Percentiles rank a stretch among this genome's conserved stretches.
Evolutionary conservation across 176 grass and related monocot genomes (phyloP).

Genomic region (Bothriochloa decipiens): DNA sequence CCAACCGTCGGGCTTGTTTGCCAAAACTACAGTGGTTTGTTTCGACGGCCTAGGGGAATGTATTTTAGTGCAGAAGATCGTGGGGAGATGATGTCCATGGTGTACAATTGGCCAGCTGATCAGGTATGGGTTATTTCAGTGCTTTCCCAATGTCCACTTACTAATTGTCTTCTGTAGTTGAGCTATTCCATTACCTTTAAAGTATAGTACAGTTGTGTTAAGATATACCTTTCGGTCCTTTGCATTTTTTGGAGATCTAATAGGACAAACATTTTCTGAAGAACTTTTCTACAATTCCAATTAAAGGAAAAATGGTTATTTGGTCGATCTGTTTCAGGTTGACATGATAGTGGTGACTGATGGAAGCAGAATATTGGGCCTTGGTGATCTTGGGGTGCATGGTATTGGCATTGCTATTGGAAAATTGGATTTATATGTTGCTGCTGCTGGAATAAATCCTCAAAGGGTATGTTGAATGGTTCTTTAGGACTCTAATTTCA

Average conservation of each 20-base stretch:
- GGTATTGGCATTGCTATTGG: conserved; percentile 97
- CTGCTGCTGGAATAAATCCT: conserved; percentile 98
- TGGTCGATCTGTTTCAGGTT: conserved; percentile 54
- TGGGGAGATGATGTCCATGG: conserved; percentile 99
- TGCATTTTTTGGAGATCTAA: conserved; percentile 29
- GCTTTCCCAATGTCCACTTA: conserved; percentile 32
- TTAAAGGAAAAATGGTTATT: conserved; percentile 19
- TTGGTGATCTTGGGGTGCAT: conserved; percentile 98
- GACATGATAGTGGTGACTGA: conserved; percentile 99
- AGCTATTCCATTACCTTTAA: conserved; percentile 28
- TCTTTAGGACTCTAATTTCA: conserved; percentile 1
- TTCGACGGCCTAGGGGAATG: conserved; percentile 89
- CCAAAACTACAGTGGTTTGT: conserved; percentile 99
- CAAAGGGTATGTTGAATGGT: conserved; percentile 70
- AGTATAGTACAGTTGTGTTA: conserved; percentile 11
- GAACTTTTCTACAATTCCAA: conserved; percentile 29
- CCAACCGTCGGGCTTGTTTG: conserved; percentile 93
- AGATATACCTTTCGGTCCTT: conserved; percentile 12
- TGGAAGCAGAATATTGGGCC: conserved; percentile 97
- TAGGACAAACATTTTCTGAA: background rate
- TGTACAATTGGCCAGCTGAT: conserved; percentile 99
- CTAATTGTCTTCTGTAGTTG: background rate
- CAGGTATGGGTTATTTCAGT: conserved; percentile 54
- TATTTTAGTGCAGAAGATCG: conserved; percentile 91
- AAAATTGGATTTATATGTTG: conserved; percentile 96